Base-by-base conservation (phyloP, 2,329 filamentous ascomycete genomes). In the Clarireedia hainanense region DNA sequence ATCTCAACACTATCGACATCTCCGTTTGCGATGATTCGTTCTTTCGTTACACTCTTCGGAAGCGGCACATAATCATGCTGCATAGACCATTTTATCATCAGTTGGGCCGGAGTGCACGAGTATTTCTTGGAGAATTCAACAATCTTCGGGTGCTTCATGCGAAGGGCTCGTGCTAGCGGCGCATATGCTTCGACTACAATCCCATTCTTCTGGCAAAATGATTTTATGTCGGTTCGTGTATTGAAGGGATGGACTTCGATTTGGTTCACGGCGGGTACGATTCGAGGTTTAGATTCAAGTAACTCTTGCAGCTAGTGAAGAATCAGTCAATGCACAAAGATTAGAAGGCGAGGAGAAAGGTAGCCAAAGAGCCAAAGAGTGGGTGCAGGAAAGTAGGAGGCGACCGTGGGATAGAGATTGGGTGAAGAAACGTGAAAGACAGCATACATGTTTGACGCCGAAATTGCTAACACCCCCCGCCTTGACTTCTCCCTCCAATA, bases 181-280 rank as follows among this genome's bases (percentile, higher is more conserved):
- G 88, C 88, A 62, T 94, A 95, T 0, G 89, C 89, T 71, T 94
- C 83, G 1, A 94, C 77, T 0, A 85, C 72, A 56, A 94, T 91
- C 39, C 75, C 73, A 60, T 91, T 74, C 58, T 80, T 73, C 56
- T 80, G 76, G 65, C 89, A 89, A 63, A 81, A 84, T 12, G 78
- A 75, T 0, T 82, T 79, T 60, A 94, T 90, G 39, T 78, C 76
- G 0, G 75, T 76, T 52, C 85, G 81, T 1, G 86, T 90, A 68
- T 91, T 89, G 78, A 92, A 94, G 0, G 88, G 88, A 59, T 92
- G 88, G 1, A 91, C 79, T 69, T 92, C 86, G 64, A 91, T 85
- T 72, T 94, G 89, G 65, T 92, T 92, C 50, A 92, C 81, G 1
- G 83, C 80, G 0, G 89, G 88, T 9, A 74, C 69, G 47, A 88